Base-by-base conservation (phyloP, 2,329 filamentous ascomycete species). In the Claviceps digitariae region DNA sequence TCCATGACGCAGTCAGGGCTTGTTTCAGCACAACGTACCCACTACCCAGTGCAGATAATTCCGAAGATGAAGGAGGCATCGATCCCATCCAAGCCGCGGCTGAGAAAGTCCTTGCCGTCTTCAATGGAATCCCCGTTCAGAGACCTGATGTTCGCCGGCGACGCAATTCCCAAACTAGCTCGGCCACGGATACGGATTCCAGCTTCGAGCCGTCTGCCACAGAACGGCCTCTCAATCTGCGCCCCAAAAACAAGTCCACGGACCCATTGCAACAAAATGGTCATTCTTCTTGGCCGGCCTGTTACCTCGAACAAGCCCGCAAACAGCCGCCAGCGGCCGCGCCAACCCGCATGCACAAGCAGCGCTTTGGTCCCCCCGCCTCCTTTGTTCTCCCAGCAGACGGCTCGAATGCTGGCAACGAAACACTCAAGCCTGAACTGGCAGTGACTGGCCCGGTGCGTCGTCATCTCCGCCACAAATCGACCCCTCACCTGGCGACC, bases 151-250 rank as follows among this genome's bases (percentile, higher is more conserved):
- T 48, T 8, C 25, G 52, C 41, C 31, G 55, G 40, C 48, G 61
- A 47, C 23, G 51, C 52, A 40, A 62, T 34, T 54, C 58, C 29
- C 48, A 62, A 15, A 48, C 48, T 12, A 55, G 51, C 8, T 12
- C 55, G 58, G 6, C 54, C 13, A 54, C 45, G 15, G 56, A 56
- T 1, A 23, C 56, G 2, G n/a, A n/a, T n/a, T n/a, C n/a, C n/a
- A 57, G 59, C 51, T 70, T 67, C 54, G 60, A 67, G 21, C 68
- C 71, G 1, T 59, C 66, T n/a, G 61, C 67, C 4, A 70, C 67
- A 43, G 68, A 72, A 41, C 70, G 71, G 43, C 61, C 69, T 9
- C 62, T 74, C 5, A 63, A 62, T 10, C 58, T 60, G 9, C 27
- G 21, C 3, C 31, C 45, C 48, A 63, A 55, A 48, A 60, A 61